Percentiles rank a stretch among this genome's conserved stretches.
These are phyloP conservation scores for Medicago ruthenica DNA, from an alignment of 306 rosid species.

Conservation along the genomic window DNA sequence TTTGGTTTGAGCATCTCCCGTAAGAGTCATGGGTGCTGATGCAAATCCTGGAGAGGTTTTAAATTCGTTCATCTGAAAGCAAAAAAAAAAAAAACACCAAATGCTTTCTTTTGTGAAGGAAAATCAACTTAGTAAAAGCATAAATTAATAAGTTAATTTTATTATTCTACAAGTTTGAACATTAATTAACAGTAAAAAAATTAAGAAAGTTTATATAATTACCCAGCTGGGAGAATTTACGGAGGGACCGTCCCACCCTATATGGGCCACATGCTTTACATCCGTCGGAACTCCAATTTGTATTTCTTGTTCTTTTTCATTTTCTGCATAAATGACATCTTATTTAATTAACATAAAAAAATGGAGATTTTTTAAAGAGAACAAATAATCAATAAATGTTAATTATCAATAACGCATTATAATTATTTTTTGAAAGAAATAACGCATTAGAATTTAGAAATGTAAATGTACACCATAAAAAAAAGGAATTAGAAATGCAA, in stretches of 20 bases:
- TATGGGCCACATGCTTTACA: constrained; percentile 96
- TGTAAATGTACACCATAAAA: not conserved
- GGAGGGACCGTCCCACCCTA: constrained; percentile 97
- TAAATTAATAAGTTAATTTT: not conserved
- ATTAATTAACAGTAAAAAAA: not conserved
- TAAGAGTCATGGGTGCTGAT: constrained; percentile 50
- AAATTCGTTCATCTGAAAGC: constrained; percentile 79
- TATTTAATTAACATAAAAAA: not conserved
- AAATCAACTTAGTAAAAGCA: constrained; percentile 27
- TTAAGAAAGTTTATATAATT: constrained; percentile 19
- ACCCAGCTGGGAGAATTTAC: constrained; percentile 97
- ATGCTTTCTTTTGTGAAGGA: constrained; percentile 22
- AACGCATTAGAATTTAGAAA: not conserved
- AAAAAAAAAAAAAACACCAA: constrained; percentile 32
- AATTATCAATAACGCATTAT: too few species aligned
- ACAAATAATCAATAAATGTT: too few species aligned
- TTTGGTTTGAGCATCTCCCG: constrained; percentile 40
- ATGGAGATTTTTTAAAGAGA: not conserved
- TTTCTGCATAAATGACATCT: constrained; percentile 52
- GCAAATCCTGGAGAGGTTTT: constrained; percentile 50
- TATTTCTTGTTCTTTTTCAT: constrained; percentile 76
- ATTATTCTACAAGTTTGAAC: not conserved
- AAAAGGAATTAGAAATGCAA: not conserved
- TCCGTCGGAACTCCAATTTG: constrained; percentile 91
- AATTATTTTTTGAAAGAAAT: too few species aligned